Conservation (phyloP, 2,329 filamentous ascomycete genomes). For the Monosporascus sp. region DNA sequence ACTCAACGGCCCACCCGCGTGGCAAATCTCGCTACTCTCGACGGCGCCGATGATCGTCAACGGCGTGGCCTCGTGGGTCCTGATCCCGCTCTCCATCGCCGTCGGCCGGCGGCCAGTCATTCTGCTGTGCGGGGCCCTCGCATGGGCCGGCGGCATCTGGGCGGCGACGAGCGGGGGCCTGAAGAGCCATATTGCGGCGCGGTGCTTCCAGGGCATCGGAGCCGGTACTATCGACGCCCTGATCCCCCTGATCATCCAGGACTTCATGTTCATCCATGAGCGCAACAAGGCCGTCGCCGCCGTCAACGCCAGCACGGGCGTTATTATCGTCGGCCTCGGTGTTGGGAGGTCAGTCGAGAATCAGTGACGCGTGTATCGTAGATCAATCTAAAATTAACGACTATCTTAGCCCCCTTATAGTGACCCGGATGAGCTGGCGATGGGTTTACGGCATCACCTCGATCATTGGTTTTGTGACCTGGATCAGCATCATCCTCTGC, state of each 20-base stretch:
- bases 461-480: slow-evolving; percentile 24
- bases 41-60: slow-evolving; percentile 31
- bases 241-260: slow-evolving; percentile 32
- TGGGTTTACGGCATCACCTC: slow-evolving; percentile 31
- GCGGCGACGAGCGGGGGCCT: slow-evolving; percentile 27
- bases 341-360: slow-evolving; percentile 11
- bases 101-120: slow-evolving; percentile 31
- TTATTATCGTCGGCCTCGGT: slow-evolving; percentile 25
- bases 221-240: slow-evolving; percentile 30
- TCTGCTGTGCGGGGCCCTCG: slow-evolving; percentile 25
- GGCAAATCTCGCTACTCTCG: slow-evolving; percentile 25
- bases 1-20: slow-evolving; percentile 20
- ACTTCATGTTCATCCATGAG: slow-evolving; percentile 34
- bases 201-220: slow-evolving; percentile 29
- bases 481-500: slow-evolving; percentile 26
- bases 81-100: slow-evolving; percentile 32
- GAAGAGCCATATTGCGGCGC: slow-evolving; percentile 25
- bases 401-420: slow-evolving; percentile 18
- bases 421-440: slow-evolving; percentile 27
- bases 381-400: neutral
- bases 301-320: slow-evolving; percentile 24
- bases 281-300: slow-evolving; percentile 28
- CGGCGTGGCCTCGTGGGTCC: slow-evolving; percentile 29
- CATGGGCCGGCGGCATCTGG: slow-evolving; percentile 31
- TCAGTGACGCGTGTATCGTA: no score